Evolutionary conservation across 2,329 filamentous ascomycete genomes (phyloP), one percentile per base, ranked within the genome.

Genomic region (Monosporascus ibericus): DNA sequence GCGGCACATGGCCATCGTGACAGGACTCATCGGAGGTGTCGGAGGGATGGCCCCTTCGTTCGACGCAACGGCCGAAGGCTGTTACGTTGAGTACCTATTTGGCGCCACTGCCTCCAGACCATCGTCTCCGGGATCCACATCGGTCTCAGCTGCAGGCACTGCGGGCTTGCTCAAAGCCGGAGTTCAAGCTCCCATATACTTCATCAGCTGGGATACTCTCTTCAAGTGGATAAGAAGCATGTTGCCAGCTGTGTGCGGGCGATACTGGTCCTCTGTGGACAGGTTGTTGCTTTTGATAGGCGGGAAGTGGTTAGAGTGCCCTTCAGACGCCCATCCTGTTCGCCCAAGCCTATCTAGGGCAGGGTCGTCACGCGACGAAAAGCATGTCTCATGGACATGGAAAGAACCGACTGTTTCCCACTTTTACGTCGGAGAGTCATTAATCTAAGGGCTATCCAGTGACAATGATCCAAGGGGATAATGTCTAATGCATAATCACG

Each of bases 1-100:
- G 17, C 24, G 40, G 38, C 48, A 49, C 39, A 25, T 49, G 38
- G 48, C 48, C 37, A 49, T 49, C 22, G 48, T 49, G 48, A 38
- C 44, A 9, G 48, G 48, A 6, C 20, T 44, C 22, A 7, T 49
- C 39, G 44, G 48, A 38, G 48, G 48, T 2, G 36, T 44, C 8
- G 48, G 39, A 17, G 24, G 24, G 3, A 49, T 49, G 5, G 39
- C 39, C 14, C 39, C 37, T 17, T 17, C 48, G 9, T 49, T 49
- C 39, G 48, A 49, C 5, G 48, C 30, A 18, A 36, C 39, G 24
- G 14, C 48, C 15, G 27, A 22, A 9, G 48, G 48, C 24, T 49
- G 48, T 25, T 49, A n/a, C 25, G 48, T 49, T 17, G 48, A 49
- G 38, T 49, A 49, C 48, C 0, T 24, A 17, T 49, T 49, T 38